phyloP scores from a whole-genome alignment of 2,329 filamentous ascomycete species.

The Arachnomyces sp. region DNA sequence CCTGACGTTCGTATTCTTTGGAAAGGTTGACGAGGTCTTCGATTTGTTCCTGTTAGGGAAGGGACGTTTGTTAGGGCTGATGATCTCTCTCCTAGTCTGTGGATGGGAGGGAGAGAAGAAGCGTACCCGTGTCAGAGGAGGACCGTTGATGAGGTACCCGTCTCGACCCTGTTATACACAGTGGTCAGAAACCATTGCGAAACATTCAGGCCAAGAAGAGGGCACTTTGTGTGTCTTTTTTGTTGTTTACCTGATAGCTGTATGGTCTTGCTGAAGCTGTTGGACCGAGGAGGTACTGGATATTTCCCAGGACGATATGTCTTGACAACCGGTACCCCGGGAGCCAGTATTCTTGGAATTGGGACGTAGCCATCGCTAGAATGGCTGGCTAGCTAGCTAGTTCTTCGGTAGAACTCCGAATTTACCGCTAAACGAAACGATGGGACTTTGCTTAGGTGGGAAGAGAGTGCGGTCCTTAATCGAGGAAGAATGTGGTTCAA shows the following conservation, averaged over 20 bases:
- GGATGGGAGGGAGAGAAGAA: conserved; percentile 11
- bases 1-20: conserved; percentile 41
- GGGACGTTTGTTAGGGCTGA: conserved; percentile 7
- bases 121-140: conserved; percentile 39
- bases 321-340: conserved; percentile 43
- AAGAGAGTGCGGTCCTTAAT: too few species aligned
- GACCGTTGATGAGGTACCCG: conserved; percentile 41
- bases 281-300: conserved; percentile 43
- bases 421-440: background rate
- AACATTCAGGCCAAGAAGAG: conserved; percentile 15
- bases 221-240: conserved; percentile 6
- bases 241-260: conserved; percentile 36
- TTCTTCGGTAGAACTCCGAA: background rate
- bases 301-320: conserved; percentile 42
- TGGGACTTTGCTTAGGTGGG: too few species aligned
- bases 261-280: conserved; percentile 41
- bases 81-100: too few species aligned
- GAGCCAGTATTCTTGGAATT: conserved; percentile 40
- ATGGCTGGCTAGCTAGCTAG: background rate
- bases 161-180: conserved; percentile 36
- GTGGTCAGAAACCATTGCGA: conserved; percentile 11
- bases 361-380: conserved; percentile 24
- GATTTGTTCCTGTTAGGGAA: conserved; percentile 39
- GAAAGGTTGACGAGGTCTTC: conserved; percentile 42
- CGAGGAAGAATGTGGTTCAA: too few species aligned